Conservation (phyloP, 2,329 filamentous ascomycete species). For the Botrytis galanthina region DNA sequence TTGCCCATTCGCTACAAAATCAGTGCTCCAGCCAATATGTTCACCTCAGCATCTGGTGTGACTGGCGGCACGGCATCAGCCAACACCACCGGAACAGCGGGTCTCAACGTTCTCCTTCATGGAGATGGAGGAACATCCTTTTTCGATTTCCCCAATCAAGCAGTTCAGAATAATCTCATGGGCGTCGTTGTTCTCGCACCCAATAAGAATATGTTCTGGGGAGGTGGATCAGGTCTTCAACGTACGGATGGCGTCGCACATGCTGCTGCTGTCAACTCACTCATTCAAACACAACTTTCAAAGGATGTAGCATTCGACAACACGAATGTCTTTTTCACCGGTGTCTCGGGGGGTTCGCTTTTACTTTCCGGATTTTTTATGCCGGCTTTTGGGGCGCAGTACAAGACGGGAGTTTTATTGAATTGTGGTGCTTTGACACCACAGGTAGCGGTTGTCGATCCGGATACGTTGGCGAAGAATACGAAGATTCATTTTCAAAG, state of each 20-base stretch:
- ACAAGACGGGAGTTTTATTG: slow-evolving; percentile 49
- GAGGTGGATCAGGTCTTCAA: slow-evolving; percentile 50
- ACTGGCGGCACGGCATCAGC: slow-evolving; percentile 43
- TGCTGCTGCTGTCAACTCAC: slow-evolving; percentile 53
- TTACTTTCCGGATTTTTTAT: slow-evolving; percentile 57
- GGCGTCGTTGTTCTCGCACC: slow-evolving; percentile 67
- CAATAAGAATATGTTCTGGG: slow-evolving; percentile 56
- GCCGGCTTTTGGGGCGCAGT: slow-evolving; percentile 45
- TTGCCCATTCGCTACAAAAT: slow-evolving; percentile 56
- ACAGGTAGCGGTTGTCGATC: slow-evolving; percentile 50
- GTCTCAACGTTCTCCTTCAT: slow-evolving; percentile 57
- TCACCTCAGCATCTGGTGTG: slow-evolving; percentile 50
- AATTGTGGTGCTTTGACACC: slow-evolving; percentile 55
- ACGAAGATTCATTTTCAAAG: slow-evolving; percentile 57
- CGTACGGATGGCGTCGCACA: slow-evolving; percentile 56
- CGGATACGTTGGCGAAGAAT: slow-evolving; percentile 43
- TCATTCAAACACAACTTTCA: slow-evolving; percentile 50
- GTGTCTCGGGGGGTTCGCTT: slow-evolving; percentile 54
- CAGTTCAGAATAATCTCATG: slow-evolving; percentile 75
- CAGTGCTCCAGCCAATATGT: slow-evolving; percentile 53
- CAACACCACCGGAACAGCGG: slow-evolving; percentile 42
- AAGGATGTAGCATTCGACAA: slow-evolving; percentile 53
- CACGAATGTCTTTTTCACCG: slow-evolving; percentile 55
- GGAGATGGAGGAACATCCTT: slow-evolving; percentile 60
- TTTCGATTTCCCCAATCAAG: slow-evolving; percentile 77